A percentile compares a stretch with the other conserved stretches of the same genome.
phyloP scores from a whole-genome alignment of 768 basidiomycete genomes.

The Termitomyces sp. region DNA sequence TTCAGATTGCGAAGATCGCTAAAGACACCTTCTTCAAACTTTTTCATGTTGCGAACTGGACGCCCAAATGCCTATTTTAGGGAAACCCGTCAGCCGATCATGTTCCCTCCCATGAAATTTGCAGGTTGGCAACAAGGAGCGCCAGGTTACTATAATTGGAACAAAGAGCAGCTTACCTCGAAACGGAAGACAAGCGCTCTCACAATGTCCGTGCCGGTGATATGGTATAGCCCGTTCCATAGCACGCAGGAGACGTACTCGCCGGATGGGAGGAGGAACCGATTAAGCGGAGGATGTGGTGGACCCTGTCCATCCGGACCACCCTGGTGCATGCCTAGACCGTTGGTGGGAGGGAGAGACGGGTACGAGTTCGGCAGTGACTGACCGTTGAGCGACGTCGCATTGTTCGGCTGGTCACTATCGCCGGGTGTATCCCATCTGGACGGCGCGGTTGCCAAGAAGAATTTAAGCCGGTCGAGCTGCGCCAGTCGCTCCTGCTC shows the following conservation, averaged over 20 bases:
- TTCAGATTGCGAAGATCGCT: constrained; percentile 91
- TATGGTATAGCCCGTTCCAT: constrained; percentile 90
- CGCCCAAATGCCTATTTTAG: constrained; percentile 67
- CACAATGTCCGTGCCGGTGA: constrained; percentile 97
- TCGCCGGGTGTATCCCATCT: constrained; percentile 53
- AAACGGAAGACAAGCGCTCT: constrained; percentile 93
- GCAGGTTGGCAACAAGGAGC: neutral
- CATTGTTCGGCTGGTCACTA: constrained; percentile 17
- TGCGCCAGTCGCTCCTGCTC: constrained; percentile 73
- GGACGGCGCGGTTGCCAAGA: constrained; percentile 81
- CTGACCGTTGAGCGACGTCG: constrained; percentile 20
- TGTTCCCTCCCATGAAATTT: neutral
- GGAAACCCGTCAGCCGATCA: constrained; percentile 5
- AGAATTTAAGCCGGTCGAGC: constrained; percentile 83
- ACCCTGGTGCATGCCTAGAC: constrained; percentile 16
- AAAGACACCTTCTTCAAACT: constrained; percentile 97
- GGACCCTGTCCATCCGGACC: constrained; percentile 42
- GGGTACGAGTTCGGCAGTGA: constrained; percentile 4
- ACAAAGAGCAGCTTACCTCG: constrained; percentile 46
- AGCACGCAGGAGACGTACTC: constrained; percentile 90
- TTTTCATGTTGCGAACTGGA: constrained; percentile 91
- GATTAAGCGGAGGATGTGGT: constrained; percentile 77
- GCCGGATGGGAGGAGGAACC: constrained; percentile 83
- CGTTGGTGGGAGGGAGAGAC: neutral
- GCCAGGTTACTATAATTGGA: constrained; percentile 3